A percentile compares a stretch with the other conserved stretches of the same genome.
Evolutionary conservation across 345 rosid genomes (phyloP).

Genomic region (Linum usitatissimum): DNA sequence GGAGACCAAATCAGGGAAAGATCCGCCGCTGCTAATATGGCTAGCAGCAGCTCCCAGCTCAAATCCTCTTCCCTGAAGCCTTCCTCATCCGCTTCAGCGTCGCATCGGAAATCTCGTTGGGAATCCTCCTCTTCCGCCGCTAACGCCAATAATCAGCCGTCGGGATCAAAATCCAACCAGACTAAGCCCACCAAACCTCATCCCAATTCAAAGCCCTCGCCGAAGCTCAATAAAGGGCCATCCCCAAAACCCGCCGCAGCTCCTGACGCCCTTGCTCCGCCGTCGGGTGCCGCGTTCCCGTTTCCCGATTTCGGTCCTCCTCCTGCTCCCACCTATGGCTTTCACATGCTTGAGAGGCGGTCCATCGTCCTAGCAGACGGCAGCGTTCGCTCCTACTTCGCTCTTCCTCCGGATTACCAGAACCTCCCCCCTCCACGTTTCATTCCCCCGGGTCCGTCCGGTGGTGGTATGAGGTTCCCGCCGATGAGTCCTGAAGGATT

Average conservation of each 20-base stretch:
- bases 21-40: conserved; percentile 27
- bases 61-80: conserved; percentile 34
- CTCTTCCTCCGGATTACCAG: conserved; percentile 83
- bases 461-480: conserved; percentile 22
- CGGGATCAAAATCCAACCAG: conserved; percentile 13
- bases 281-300: conserved; percentile 19
- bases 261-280: conserved; percentile 8
- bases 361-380: conserved; percentile 75
- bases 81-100: conserved; percentile 23
- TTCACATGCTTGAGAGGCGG: conserved; percentile 92
- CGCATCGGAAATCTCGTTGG: conserved; percentile 59
- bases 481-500: conserved; percentile 33
- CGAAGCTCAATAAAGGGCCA: conserved; percentile 27
- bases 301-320: conserved; percentile 65
- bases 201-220: conserved; percentile 31
- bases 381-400: conserved; percentile 86
- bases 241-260: conserved; percentile 16
- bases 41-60: conserved; percentile 36
- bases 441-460: conserved; percentile 8
- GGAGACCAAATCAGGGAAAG: background rate
- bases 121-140: conserved; percentile 25
- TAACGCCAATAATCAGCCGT: conserved; percentile 1
- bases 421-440: conserved; percentile 35
- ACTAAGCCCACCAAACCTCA: conserved; percentile 10
- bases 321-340: conserved; percentile 75